These are phyloP conservation scores for Malassezia sympodialis DNA, from an alignment of 1,284 basidiomycete genomes.

Conservation along the genomic window DNA sequence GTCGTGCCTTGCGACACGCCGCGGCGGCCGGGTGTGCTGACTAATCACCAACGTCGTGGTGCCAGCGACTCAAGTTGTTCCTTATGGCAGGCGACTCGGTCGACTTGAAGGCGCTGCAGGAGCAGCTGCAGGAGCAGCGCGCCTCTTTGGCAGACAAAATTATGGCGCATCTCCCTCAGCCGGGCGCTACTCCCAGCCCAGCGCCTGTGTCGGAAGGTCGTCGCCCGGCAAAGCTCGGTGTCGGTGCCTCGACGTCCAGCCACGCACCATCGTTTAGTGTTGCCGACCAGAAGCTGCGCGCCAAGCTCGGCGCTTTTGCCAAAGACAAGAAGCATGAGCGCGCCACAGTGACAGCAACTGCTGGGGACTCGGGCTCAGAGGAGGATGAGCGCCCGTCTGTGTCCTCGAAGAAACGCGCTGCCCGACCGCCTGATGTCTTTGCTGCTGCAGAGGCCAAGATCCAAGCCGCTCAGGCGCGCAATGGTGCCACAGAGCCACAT, in stretches of 20 bases:
- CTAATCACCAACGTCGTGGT: background rate
- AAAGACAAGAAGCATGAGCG: background rate
- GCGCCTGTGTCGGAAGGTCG: slow-evolving; percentile 6
- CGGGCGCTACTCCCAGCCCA: background rate
- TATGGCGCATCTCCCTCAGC: slow-evolving; percentile 24
- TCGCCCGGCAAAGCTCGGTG: slow-evolving; percentile 28
- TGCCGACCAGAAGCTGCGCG: slow-evolving; percentile 26
- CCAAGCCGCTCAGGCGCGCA: slow-evolving; percentile 13
- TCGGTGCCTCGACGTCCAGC: slow-evolving; percentile 26
- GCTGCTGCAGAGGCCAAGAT: slow-evolving; percentile 18
- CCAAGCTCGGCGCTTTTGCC: slow-evolving; percentile 18
- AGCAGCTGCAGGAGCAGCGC: slow-evolving; percentile 35
- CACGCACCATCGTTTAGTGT: slow-evolving; percentile 13
- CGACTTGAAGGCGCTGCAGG: slow-evolving; percentile 34
- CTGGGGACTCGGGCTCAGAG: slow-evolving; percentile 3
- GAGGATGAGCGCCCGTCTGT: slow-evolving; percentile 11
- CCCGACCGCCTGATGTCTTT: slow-evolving; percentile 1
- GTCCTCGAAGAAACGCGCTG: background rate
- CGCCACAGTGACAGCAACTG: background rate
- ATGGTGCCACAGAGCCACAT: background rate
- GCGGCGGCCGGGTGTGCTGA: background rate
- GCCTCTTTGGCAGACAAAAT: slow-evolving; percentile 35
- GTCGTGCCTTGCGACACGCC: background rate
- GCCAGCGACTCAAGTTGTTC: no score
- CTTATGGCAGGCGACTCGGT: slow-evolving; percentile 9